phyloP scores from a whole-genome alignment of 208 protist genomes.

The Trypanosoma mega region DNA sequence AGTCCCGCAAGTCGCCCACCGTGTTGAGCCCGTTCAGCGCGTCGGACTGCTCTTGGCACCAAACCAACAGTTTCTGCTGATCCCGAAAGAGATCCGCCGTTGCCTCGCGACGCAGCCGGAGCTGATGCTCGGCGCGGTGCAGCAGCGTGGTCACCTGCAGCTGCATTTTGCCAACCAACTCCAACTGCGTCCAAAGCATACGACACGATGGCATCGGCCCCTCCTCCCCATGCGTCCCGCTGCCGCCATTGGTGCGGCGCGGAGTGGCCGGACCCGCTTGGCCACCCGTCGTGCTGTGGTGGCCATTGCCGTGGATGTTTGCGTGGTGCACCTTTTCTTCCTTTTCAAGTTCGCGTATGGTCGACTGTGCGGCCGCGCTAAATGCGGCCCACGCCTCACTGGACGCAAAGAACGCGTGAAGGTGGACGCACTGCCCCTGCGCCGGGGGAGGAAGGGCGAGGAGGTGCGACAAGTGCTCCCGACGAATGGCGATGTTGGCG shows the following conservation, averaged over 20 bases:
- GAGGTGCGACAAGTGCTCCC: slow-evolving; percentile 16
- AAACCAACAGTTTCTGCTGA: slow-evolving; percentile 61
- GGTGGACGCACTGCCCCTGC: not conserved
- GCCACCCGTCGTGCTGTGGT: no score
- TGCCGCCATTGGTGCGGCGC: not conserved
- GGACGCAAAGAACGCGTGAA: no score
- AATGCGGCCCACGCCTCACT: no score
- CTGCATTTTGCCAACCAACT: slow-evolving; percentile 71
- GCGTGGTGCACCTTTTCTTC: no score
- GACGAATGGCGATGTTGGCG: slow-evolving; percentile 7
- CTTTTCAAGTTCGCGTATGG: no score
- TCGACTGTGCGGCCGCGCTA: no score
- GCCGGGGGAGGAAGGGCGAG: not conserved
- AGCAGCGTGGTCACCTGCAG: slow-evolving; percentile 66
- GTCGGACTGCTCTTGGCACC: slow-evolving; percentile 79
- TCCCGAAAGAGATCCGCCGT: slow-evolving; percentile 62
- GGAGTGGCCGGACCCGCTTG: no score
- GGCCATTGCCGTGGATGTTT: no score
- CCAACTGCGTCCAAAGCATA: slow-evolving; percentile 58
- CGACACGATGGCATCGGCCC: slow-evolving; percentile 36
- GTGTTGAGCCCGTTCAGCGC: slow-evolving; percentile 52
- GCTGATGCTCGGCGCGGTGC: slow-evolving; percentile 62
- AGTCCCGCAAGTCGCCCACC: slow-evolving; percentile 58
- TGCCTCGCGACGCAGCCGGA: slow-evolving; percentile 43
- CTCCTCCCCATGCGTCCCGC: not conserved